Conservation (phyloP, 176 grass and related monocot genomes). For the Themeda triandra region DNA sequence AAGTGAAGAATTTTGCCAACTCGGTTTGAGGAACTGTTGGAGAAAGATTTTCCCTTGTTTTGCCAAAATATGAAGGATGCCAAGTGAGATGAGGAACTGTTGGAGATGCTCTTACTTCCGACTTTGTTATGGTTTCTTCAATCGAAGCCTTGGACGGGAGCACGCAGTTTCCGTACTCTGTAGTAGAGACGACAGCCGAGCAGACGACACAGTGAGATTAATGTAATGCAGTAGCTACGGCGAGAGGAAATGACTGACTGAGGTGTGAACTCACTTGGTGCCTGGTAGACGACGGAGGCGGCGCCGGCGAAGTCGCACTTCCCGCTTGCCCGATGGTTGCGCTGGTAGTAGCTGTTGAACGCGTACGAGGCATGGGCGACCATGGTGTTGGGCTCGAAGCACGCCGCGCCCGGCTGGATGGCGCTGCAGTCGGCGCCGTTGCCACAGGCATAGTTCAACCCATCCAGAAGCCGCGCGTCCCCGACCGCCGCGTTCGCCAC, state of each 20-base stretch:
- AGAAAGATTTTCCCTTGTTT: too few species aligned
- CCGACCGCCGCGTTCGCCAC: slow-evolving; percentile 35
- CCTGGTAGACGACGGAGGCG: neutral
- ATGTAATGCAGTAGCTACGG: neutral
- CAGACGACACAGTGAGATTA: neutral
- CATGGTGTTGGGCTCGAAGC: slow-evolving; percentile 37
- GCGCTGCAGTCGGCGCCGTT: slow-evolving; percentile 10
- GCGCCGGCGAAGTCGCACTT: slow-evolving; percentile 40
- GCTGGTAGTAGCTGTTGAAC: slow-evolving; percentile 46
- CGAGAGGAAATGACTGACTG: neutral
- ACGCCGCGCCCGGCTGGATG: slow-evolving; percentile 18
- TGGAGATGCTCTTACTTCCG: neutral
- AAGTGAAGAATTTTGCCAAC: too few species aligned
- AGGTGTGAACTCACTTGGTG: neutral
- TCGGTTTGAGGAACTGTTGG: too few species aligned
- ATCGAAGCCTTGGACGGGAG: neutral
- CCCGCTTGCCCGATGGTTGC: neutral
- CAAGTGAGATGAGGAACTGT: too few species aligned
- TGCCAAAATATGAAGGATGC: too few species aligned
- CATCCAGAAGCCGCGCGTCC: too few species aligned
- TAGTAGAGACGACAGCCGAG: neutral
- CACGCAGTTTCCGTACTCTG: neutral
- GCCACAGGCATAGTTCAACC: too few species aligned
- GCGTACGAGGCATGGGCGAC: slow-evolving; percentile 34
- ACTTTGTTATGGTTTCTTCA: neutral